Conservation (phyloP, 176 grass and related monocot species). For the Ensete glaucum region DNA sequence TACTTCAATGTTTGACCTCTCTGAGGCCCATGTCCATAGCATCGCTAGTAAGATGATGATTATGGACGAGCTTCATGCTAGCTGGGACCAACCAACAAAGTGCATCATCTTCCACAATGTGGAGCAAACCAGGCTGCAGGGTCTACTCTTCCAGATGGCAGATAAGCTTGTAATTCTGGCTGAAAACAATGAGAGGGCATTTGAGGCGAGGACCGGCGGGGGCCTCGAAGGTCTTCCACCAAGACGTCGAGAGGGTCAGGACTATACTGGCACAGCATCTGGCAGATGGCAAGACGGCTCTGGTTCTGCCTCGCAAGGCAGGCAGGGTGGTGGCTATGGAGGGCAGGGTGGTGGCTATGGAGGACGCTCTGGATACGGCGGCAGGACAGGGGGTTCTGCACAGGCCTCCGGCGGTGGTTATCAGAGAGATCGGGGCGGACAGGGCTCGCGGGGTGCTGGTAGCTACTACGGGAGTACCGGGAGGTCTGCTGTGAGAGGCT, state of each 20-base stretch:
- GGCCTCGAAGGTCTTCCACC: slow-evolving; percentile 62
- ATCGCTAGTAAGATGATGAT: slow-evolving; percentile 96
- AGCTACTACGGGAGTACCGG: not conserved
- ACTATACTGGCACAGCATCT: slow-evolving; percentile 26
- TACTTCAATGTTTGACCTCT: slow-evolving; percentile 76
- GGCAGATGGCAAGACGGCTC: slow-evolving; percentile 84
- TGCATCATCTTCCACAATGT: slow-evolving; percentile 88
- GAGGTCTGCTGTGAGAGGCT: not conserved
- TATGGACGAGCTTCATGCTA: slow-evolving; percentile 77
- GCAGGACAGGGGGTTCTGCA: slow-evolving; percentile 39
- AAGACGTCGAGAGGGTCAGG: slow-evolving; percentile 55
- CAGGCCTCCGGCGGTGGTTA: slow-evolving; percentile 35
- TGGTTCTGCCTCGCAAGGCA: slow-evolving; percentile 39
- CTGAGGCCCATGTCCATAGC: slow-evolving; percentile 57
- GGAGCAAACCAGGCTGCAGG: slow-evolving; percentile 80
- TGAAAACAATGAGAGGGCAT: slow-evolving; percentile 82
- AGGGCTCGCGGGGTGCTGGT: not conserved
- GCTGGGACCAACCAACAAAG: slow-evolving; percentile 84
- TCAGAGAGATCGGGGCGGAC: slow-evolving; percentile 32
- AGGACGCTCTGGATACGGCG: slow-evolving; percentile 40
- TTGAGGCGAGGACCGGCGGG: slow-evolving; percentile 87
- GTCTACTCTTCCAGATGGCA: slow-evolving; percentile 82
- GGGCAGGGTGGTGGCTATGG: slow-evolving; percentile 25
- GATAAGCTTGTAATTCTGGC: slow-evolving; percentile 82
- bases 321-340: slow-evolving; percentile 21